phyloP scores from a whole-genome alignment of 2,329 filamentous ascomycete species.

The Aspergillus tubingensis region DNA sequence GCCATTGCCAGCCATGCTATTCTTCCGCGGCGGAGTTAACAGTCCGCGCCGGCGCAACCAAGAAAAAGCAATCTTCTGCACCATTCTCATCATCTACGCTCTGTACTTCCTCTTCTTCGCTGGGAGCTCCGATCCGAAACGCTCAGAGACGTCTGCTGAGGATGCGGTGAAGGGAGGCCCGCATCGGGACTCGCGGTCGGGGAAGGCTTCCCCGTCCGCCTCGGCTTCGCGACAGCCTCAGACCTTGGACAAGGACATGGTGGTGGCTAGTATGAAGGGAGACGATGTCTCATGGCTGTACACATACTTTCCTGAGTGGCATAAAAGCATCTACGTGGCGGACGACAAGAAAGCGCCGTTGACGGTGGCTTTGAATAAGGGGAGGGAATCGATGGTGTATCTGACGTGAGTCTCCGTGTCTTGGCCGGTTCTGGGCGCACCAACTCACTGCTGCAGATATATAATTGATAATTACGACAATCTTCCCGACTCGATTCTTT shows the following conservation, averaged over 20 bases:
- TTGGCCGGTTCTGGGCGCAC: background rate
- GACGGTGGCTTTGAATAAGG: constrained; percentile 51
- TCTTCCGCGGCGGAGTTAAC: constrained; percentile 36
- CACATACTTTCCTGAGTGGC: constrained; percentile 49
- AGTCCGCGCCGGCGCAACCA: constrained; percentile 38
- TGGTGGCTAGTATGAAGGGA: constrained; percentile 43
- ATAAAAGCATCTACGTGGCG: constrained; percentile 58
- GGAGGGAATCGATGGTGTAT: constrained; percentile 48
- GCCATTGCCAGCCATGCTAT: constrained; percentile 30
- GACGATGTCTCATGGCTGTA: constrained; percentile 46
- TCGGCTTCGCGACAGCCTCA: constrained; percentile 13
- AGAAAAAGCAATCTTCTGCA: constrained; percentile 37
- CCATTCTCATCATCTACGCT: constrained; percentile 35
- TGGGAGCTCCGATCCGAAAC: constrained; percentile 16
- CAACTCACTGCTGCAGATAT: constrained; percentile 31
- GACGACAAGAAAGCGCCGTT: constrained; percentile 52
- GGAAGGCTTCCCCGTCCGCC: constrained; percentile 19
- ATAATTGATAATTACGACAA: constrained; percentile 47
- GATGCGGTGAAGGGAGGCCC: constrained; percentile 15
- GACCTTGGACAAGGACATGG: constrained; percentile 33
- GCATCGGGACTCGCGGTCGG: constrained; percentile 19
- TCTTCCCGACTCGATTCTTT: constrained; percentile 44
- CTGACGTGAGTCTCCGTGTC: constrained; percentile 37
- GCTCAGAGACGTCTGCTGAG: constrained; percentile 12
- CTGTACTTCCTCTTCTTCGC: constrained; percentile 39